phyloP scores from a whole-genome alignment of 768 basidiomycete species.

The Naematelia encephala region DNA sequence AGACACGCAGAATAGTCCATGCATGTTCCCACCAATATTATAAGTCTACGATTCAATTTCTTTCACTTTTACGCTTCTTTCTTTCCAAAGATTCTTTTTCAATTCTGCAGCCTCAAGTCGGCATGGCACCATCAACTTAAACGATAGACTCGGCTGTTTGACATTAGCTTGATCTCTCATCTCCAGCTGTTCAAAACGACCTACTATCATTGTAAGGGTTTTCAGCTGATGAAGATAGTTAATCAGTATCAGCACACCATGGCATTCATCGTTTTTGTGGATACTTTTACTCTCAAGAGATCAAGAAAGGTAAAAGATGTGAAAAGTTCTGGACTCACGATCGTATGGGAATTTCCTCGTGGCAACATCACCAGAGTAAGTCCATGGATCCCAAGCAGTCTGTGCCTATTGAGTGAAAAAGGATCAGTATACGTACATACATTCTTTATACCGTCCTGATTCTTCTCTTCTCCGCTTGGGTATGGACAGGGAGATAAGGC shows the following conservation, averaged over 20 bases:
- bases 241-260: not conserved
- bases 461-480: conserved; percentile 2
- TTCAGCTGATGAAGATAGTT: conserved; percentile 11
- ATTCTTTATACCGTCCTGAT: too few species aligned
- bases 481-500: not conserved
- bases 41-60: too few species aligned
- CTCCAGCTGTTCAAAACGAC: not conserved
- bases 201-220: conserved; percentile 14
- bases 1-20: too few species aligned
- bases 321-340: not conserved
- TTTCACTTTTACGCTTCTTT: too few species aligned
- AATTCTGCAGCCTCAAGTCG: too few species aligned
- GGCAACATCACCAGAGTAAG: conserved; percentile 30
- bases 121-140: not conserved
- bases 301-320: too few species aligned
- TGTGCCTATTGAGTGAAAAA: too few species aligned
- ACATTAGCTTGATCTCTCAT: not conserved
- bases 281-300: too few species aligned
- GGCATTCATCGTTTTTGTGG: too few species aligned
- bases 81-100: too few species aligned
- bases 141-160: not conserved
- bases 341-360: conserved; percentile 38
- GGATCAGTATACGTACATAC: too few species aligned
- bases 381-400: conserved; percentile 19
- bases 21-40: too few species aligned